A percentile compares a stretch with the other conserved stretches of the same genome.
Evolutionary conservation across 257 asterid genomes (phyloP).

Genomic region (Ajuga chamaepitys): DNA sequence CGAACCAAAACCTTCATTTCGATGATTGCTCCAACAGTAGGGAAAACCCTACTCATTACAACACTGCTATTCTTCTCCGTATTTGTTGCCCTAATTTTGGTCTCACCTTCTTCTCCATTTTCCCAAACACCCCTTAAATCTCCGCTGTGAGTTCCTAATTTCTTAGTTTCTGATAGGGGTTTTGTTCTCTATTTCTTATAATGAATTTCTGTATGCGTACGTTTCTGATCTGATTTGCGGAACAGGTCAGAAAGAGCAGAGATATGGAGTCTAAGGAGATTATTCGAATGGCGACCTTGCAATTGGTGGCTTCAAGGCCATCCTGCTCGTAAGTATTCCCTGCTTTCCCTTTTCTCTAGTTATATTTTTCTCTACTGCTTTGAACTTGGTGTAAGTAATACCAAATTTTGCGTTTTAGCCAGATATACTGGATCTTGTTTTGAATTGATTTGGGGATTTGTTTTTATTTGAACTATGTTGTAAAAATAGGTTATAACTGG

Average conservation of each 20-base stretch:
- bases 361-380: not conserved
- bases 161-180: not conserved
- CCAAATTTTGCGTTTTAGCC: not conserved
- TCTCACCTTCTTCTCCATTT: slow-evolving; percentile 48
- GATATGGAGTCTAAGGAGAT: slow-evolving; percentile 75
- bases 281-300: slow-evolving; percentile 91
- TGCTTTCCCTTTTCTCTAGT: not conserved
- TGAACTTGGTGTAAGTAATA: not conserved
- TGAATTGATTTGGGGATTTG: not conserved
- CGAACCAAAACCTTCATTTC: slow-evolving; percentile 1
- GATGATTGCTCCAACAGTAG: slow-evolving; percentile 49
- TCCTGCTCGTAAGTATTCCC: slow-evolving; percentile 47
- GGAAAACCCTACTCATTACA: slow-evolving; percentile 43
- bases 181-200: not conserved
- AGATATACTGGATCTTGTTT: not conserved
- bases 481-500: not conserved
- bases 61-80: slow-evolving; percentile 31
- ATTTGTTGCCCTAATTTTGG: slow-evolving; percentile 37
- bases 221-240: slow-evolving; percentile 5
- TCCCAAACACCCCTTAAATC: slow-evolving; percentile 22
- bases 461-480: not conserved
- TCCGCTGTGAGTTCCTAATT: slow-evolving; percentile 35
- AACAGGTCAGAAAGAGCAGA: slow-evolving; percentile 52
- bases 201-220: not conserved
- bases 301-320: slow-evolving; percentile 77